Conservation (phyloP, 352 stramenopile genomes). For the Elongisporangium undulatum region DNA sequence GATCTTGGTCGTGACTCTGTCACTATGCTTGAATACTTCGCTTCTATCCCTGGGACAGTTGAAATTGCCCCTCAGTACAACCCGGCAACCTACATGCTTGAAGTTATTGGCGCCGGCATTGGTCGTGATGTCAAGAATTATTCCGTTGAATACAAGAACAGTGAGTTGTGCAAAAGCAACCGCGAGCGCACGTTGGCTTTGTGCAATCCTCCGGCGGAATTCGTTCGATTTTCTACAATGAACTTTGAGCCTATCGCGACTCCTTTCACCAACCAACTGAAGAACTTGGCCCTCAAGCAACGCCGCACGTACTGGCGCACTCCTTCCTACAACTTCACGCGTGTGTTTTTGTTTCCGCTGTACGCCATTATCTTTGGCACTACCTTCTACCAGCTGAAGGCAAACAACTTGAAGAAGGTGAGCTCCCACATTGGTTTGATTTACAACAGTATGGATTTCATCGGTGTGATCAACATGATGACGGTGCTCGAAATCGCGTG, state of each 20-base stretch:
- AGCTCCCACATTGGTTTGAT: slow-evolving; percentile 61
- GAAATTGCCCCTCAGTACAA: slow-evolving; percentile 82
- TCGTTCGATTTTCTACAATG: slow-evolving; percentile 38
- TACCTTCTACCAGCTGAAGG: slow-evolving; percentile 50
- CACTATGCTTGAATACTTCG: slow-evolving; percentile 87
- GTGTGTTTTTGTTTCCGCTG: slow-evolving; percentile 41
- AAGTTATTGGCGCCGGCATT: slow-evolving; percentile 74
- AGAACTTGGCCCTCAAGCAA: slow-evolving; percentile 24
- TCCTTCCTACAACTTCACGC: slow-evolving; percentile 48
- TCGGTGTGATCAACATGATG: slow-evolving; percentile 55
- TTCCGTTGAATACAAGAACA: slow-evolving; percentile 44
- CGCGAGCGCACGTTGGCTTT: slow-evolving; percentile 21
- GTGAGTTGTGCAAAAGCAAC: slow-evolving; percentile 21
- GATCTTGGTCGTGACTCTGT: slow-evolving; percentile 73
- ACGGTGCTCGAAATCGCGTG: slow-evolving; percentile 57
- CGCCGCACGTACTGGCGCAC: slow-evolving; percentile 46
- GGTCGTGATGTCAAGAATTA: slow-evolving; percentile 47
- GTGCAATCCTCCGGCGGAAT: slow-evolving; percentile 14
- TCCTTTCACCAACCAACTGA: slow-evolving; percentile 31
- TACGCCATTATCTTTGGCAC: slow-evolving; percentile 49
- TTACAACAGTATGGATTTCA: slow-evolving; percentile 69
- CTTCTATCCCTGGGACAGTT: slow-evolving; percentile 61
- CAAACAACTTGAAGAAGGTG: slow-evolving; percentile 40
- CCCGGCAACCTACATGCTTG: slow-evolving; percentile 88
- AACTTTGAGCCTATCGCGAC: slow-evolving; percentile 45